Base-by-base conservation (phyloP, 176 grass and related monocot species). In the Oryza nivara region DNA sequence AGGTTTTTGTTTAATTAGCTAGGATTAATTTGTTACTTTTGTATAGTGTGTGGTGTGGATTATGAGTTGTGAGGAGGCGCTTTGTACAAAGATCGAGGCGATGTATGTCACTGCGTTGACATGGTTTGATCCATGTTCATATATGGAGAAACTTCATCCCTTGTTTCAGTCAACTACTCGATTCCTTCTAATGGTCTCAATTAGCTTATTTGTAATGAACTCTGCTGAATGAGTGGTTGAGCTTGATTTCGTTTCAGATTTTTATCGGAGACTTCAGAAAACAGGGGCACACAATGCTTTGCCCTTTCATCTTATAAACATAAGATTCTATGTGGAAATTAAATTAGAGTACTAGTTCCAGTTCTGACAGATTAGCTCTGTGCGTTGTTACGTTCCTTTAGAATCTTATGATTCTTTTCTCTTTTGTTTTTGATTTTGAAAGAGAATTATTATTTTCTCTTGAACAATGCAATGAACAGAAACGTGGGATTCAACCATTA, bases 41-140 rank as follows among this genome's bases (percentile, higher is more conserved):
- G 75, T 79, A 79, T 69, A 90, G 88, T 74, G 68, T 89, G 68
- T 85, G 19, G 73, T 32, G 68, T 73, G 78, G 67, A 9, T 82
- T 64, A 47, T 22, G 52, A 56, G 83, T 5, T 68, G 45, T 30
- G 74, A 46, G 49, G 72, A 38, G 25, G 19, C 41, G 36, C 15
- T 22, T 43, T 90, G 84, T 91, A 91, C 85, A 87, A 84, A 91
- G 85, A 80, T 74, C 80, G 71, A 87, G 85, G 89, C 76, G 89
- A 91, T 91, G 85, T 65, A 60, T 91, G 85, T 76, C 89, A 87
- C 89, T 80, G 76, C 77, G 69, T 66, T 80, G 89, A 87, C 80
- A 70, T 80, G 89, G 89, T 84, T 75, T 84, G 75, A 16, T 65
- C 89, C 80, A 86, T 87, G 80, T 38, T 70, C 85, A 83, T 79